Conservation (phyloP, 169 alveolate species). For the Cystoisospora suis region DNA sequence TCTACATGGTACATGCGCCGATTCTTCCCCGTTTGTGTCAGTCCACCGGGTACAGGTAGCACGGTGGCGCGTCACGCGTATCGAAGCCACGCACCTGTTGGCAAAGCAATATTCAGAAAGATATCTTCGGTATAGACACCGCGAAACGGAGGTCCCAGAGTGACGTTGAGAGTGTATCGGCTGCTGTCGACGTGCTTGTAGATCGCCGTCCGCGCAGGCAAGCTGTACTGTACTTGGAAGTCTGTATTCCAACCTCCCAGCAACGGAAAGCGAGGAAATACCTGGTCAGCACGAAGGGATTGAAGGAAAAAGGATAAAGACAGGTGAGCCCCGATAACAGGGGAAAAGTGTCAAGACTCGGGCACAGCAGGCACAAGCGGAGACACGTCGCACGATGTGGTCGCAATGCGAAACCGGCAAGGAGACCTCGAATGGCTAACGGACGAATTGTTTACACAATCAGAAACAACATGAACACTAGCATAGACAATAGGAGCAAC, state of each 20-base stretch:
- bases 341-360: too few relatives aligned
- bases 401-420: too few relatives aligned
- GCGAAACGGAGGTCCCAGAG: conserved; percentile 57
- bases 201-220: conserved; percentile 43
- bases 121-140: conserved; percentile 49
- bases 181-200: not conserved
- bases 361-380: too few relatives aligned
- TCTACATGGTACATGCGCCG: not conserved
- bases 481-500: too few relatives aligned
- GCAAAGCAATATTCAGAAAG: conserved; percentile 49
- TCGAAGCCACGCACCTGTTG: conserved; percentile 43
- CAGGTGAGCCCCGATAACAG: too few relatives aligned
- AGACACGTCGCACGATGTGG: too few relatives aligned
- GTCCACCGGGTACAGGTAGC: not conserved
- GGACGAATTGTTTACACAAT: too few relatives aligned
- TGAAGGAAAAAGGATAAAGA: not conserved
- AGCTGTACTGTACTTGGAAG: conserved; percentile 30
- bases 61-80: not conserved
- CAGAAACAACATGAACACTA: too few relatives aligned
- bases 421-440: too few relatives aligned
- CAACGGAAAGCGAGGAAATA: conserved; percentile 62
- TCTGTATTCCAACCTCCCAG: conserved; percentile 66
- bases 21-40: not conserved
- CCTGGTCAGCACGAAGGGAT: conserved; percentile 28
- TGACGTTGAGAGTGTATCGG: conserved; percentile 6